Percentiles rank a stretch among this genome's conserved stretches.
phyloP scores from a whole-genome alignment of 495 filamentous ascomycete species.

The Neurospora hispaniola region DNA sequence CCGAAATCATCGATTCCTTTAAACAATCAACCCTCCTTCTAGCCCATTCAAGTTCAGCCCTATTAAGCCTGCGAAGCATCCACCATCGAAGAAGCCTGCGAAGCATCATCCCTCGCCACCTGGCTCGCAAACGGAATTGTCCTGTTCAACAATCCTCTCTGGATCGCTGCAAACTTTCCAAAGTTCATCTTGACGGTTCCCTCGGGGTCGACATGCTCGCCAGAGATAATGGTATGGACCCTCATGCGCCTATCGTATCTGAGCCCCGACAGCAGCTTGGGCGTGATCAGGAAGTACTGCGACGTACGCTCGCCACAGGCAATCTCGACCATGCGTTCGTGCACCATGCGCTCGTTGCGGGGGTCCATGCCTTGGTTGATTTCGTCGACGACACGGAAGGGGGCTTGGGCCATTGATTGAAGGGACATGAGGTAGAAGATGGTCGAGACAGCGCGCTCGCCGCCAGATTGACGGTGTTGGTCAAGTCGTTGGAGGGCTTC shows the following conservation, averaged over 20 bases:
- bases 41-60: too few relatives aligned
- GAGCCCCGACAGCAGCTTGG: constrained; percentile 82
- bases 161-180: constrained; percentile 36
- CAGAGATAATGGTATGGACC: constrained; percentile 86
- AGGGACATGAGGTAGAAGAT: constrained; percentile 99
- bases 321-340: constrained; percentile 92
- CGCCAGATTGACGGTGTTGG: constrained; percentile 89
- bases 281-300: constrained; percentile 92
- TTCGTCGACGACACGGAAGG: constrained; percentile 99
- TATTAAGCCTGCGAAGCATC: background rate
- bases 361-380: constrained; percentile 99
- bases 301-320: constrained; percentile 65
- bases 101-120: background rate
- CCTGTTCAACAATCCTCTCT: constrained; percentile 21
- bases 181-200: constrained; percentile 52
- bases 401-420: constrained; percentile 83
- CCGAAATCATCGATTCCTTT: background rate
- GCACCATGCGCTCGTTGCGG: constrained; percentile 93
- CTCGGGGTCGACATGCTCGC: constrained; percentile 60
- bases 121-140: background rate
- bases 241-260: constrained; percentile 83
- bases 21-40: background rate
- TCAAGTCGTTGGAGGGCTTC: constrained; percentile 77
- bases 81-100: background rate
- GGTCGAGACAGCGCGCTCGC: constrained; percentile 90